Conservation (phyloP, 805 yeast species). For the Nakazawaea laoshanensis region DNA sequence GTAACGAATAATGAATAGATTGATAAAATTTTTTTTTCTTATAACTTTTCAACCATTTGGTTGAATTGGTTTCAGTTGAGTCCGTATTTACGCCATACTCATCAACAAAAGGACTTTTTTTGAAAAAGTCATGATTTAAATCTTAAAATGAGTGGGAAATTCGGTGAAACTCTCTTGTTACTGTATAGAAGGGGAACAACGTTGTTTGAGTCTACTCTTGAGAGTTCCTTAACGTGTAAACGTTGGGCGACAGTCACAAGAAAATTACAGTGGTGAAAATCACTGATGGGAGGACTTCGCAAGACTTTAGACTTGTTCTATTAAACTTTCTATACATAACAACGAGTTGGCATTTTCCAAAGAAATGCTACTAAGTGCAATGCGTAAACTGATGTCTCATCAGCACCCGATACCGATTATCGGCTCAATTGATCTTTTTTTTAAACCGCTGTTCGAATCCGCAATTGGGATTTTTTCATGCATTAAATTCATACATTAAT, state of each 20-base stretch:
- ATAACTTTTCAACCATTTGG: slow-evolving; percentile 4
- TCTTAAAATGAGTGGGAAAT: slow-evolving; percentile 42
- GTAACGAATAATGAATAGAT: slow-evolving; percentile 18
- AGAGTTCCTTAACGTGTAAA: slow-evolving; percentile 49
- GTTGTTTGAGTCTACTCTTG: slow-evolving; percentile 38
- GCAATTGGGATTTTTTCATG: slow-evolving; percentile 10
- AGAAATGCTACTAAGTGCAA: slow-evolving; percentile 45
- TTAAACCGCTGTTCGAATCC: slow-evolving; percentile 16
- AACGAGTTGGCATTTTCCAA: neutral
- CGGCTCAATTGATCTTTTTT: slow-evolving; percentile 30
- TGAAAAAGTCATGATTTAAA: neutral
- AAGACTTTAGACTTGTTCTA: neutral
- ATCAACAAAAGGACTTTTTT: slow-evolving; percentile 8
- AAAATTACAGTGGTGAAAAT: too few relatives aligned
- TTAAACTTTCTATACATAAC: too few relatives aligned
- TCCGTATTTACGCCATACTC: slow-evolving; percentile 11
- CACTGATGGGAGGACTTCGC: too few relatives aligned
- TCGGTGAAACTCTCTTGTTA: slow-evolving; percentile 52
- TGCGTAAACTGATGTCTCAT: slow-evolving; percentile 35
- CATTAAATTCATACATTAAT: slow-evolving; percentile 18
- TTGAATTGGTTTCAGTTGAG: slow-evolving; percentile 6
- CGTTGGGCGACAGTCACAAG: slow-evolving; percentile 54
- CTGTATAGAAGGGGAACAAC: too few relatives aligned
- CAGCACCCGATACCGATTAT: slow-evolving; percentile 58
- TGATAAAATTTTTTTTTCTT: too few relatives aligned